Percentiles rank a stretch among this genome's conserved stretches.
phyloP scores from a whole-genome alignment of 2,329 filamentous ascomycete genomes.

The Zelopaecilomyces penicillatus region DNA sequence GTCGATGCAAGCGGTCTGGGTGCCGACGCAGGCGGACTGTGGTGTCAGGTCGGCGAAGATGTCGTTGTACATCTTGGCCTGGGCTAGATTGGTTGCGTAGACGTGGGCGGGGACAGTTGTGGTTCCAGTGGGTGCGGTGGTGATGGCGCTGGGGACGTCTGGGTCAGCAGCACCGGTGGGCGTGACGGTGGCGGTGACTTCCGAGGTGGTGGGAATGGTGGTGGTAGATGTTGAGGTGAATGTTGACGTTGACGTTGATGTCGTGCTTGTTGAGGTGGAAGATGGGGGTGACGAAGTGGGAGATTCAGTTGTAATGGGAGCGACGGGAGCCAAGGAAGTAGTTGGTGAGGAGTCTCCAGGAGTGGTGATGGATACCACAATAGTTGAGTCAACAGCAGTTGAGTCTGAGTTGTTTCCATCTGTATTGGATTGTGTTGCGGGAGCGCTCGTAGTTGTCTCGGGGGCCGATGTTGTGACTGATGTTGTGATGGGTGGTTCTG shows the following conservation, averaged over 20 bases:
- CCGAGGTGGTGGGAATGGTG: conserved; percentile 4
- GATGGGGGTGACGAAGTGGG: neutral
- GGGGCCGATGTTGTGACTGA: no score
- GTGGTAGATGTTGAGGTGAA: conserved; percentile 7
- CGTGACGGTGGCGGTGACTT: conserved; percentile 14
- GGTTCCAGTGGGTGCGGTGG: conserved; percentile 26
- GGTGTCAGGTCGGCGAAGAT: conserved; percentile 36
- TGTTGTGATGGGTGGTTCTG: no score
- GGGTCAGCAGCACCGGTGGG: conserved; percentile 29
- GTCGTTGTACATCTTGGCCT: conserved; percentile 38
- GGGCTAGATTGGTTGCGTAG: conserved; percentile 37
- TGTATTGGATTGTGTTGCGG: no score
- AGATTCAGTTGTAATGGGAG: neutral
- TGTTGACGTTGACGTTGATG: neutral
- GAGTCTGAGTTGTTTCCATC: no score
- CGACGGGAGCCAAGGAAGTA: neutral
- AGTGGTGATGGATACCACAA: neutral
- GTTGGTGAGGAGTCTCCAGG: neutral
- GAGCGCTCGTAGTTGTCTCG: no score
- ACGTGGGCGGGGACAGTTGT: conserved; percentile 32
- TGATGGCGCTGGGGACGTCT: conserved; percentile 34
- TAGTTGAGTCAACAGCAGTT: neutral
- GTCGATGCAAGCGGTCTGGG: conserved; percentile 45
- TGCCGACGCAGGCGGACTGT: conserved; percentile 35
- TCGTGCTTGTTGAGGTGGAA: neutral